Evolutionary conservation across 108 stramenopile genomes (phyloP), one percentile per base, ranked within the genome.

Genomic region (Craspedostauros australis): DNA sequence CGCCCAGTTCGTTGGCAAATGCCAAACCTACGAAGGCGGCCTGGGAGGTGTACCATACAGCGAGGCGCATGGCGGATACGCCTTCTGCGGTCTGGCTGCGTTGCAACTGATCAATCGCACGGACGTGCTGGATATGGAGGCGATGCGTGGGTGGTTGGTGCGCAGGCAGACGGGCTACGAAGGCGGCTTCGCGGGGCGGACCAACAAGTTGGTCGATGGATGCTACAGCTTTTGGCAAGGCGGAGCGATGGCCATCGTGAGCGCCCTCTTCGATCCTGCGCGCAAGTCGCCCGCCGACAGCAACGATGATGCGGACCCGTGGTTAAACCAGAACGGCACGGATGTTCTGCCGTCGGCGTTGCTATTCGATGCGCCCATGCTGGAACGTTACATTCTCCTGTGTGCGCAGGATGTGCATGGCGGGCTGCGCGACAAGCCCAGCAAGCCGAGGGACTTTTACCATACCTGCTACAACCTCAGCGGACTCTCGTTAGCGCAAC

Each of bases 211-310:
- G 18, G 99, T 98, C 9, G 99, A 99, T 62, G 96, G 95, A 0
- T 99, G 99, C 66, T 99, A 99, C 62, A 90, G 87, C 1, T 99
- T 96, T 64, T 99, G 99, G 99, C 95, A 97, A 73, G 99, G 97
- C 5, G 96, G 45, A 32, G 66, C 66, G 24, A 42, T 48, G 11
- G 68, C 57, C 1, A 64, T 58, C 28, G 39, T 47, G 30, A 64
- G 54, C 36, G 36, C 39, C 25, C 11, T 53, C 16, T 46, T 43
- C 25, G 29, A 33, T 3, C 2, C 29, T n/a, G n/a, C 18, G 30
- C 36, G 5, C 15, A 44, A 16, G 9, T 12, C 6, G 6, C 9
- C 24, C 14, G 9, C 24, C 42, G 8, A 25, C 2, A 27, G 9
- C 31, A 15, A 46, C 11, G 38, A 58, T 14, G 20, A 11, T 16